These are phyloP conservation scores for Aspergillus sclerotiicarbonarius DNA, from an alignment of 495 filamentous ascomycete genomes.

Conservation along the genomic window DNA sequence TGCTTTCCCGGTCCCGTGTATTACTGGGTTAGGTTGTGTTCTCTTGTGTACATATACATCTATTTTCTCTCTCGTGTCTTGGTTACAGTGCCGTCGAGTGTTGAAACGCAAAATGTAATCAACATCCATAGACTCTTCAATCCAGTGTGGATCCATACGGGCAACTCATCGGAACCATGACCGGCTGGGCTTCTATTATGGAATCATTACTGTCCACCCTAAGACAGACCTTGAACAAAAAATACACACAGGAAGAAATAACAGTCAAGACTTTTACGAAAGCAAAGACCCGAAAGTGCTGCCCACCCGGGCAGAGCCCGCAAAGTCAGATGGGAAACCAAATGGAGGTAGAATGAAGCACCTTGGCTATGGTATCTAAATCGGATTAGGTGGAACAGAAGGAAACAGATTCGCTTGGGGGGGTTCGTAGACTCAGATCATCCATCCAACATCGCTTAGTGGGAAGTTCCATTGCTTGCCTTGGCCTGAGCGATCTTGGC, in stretches of 20 bases:
- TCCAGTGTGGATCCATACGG: not conserved
- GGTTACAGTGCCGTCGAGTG: conserved; percentile 2
- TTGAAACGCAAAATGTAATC: not conserved
- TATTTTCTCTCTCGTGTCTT: conserved; percentile 1
- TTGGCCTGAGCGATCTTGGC: conserved; percentile 28
- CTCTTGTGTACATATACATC: conserved; percentile 10
- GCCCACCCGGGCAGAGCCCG: not conserved
- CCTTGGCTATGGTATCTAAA: conserved; percentile 26
- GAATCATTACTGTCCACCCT: not conserved
- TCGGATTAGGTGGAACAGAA: conserved; percentile 14
- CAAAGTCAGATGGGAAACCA: conserved; percentile 9
- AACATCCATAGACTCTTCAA: conserved; percentile 4
- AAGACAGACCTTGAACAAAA: not conserved
- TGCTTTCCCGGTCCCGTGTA: not conserved
- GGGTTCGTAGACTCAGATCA: not conserved
- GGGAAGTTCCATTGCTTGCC: conserved; percentile 31
- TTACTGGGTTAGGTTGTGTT: not conserved
- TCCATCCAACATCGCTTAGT: conserved; percentile 16
- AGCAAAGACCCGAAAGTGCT: not conserved
- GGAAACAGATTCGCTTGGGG: conserved; percentile 13
- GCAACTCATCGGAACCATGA: not conserved
- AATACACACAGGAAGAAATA: conserved; percentile 5
- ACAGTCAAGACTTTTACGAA: conserved; percentile 1
- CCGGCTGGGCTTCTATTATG: not conserved
- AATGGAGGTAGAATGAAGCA: conserved; percentile 12